Base-by-base conservation (phyloP, 495 filamentous ascomycete species). In the Penicillium canariense region DNA sequence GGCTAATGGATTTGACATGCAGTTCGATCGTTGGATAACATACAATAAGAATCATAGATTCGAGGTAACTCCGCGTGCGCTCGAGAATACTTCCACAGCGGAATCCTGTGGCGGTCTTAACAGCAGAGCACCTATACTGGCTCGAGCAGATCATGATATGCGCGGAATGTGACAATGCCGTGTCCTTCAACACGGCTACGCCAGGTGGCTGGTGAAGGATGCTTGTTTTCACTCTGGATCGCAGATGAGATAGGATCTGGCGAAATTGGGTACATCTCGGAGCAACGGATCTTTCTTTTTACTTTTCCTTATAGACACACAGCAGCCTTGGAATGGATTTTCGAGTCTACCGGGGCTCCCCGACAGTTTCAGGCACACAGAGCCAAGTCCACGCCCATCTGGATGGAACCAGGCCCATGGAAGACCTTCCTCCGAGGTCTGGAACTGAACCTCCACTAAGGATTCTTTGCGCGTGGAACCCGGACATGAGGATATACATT, bases 1-100 rank as follows among this genome's bases (percentile, higher is more conserved):
- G 23, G n/a, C 35, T 30, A 15, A 26, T 22, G 7, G 8, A 10
- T 32, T 22, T 32, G 17, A 42, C 15, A 35, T 49, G 14, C 40
- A 78, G 75, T 71, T 75, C 50, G 54, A 68, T 23, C 71, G 73
- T 9, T 78, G 75, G 75, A 67, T 76, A 11, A 66, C 52, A 23
- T 76, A 76, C 48, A 62, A 69, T 43, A n/a, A n/a, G n/a, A 42
- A 47, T 8, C 60, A 44, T 4, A 60, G 31, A 15, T 77, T 77
- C 45, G 57, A 62, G 4, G 54, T 59, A 4, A 77, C 74, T 8
- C 44, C 48, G 11, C 65, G 68, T 18, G 69, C 72, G 31, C 34
- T 48, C 15, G 59, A 59, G 12, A 62, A 67, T 30, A 65, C 69
- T 12, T 32, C 52, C 10, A 45, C 64, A 9, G 66, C 68, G 9